These are phyloP conservation scores for Daedaleopsis sinensis DNA, from an alignment of 768 basidiomycete species.

Conservation along the genomic window DNA sequence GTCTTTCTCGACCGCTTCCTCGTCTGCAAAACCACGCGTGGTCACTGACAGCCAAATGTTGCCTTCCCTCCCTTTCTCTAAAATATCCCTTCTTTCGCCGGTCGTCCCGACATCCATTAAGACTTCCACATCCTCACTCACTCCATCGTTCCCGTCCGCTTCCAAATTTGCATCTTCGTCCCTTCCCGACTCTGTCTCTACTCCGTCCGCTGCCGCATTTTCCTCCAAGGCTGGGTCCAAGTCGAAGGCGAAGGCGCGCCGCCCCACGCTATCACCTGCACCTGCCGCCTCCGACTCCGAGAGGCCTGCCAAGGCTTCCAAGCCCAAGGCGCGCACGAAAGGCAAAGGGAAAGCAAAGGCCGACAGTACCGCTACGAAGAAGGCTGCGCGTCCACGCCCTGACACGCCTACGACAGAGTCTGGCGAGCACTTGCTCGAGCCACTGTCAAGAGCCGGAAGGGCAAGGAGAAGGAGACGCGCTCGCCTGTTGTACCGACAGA, in stretches of 20 bases:
- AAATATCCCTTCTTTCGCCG: slow-evolving; percentile 49
- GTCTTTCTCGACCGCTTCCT: not conserved
- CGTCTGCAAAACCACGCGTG: not conserved
- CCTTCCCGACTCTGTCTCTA: not conserved
- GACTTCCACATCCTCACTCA: slow-evolving; percentile 9
- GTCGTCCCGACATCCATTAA: slow-evolving; percentile 21
- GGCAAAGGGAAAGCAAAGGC: not conserved
- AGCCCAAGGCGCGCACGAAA: not conserved
- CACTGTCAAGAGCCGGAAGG: not conserved
- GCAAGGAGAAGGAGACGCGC: not conserved
- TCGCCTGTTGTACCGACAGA: not conserved
- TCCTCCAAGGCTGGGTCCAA: not conserved
- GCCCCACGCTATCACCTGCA: not conserved
- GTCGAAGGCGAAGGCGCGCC: slow-evolving; percentile 4
- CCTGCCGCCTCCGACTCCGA: not conserved
- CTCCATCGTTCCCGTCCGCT: not conserved
- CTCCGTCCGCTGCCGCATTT: not conserved
- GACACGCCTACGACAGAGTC: slow-evolving; percentile 1
- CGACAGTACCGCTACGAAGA: not conserved
- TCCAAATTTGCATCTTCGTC: not conserved
- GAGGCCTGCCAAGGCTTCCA: slow-evolving; percentile 4
- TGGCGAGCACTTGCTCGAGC: slow-evolving; percentile 6
- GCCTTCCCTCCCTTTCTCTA: slow-evolving; percentile 53
- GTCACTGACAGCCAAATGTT: slow-evolving; percentile 32
- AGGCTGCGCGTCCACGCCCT: not conserved